Evolutionary conservation across 2,329 filamentous ascomycete genomes (phyloP), one percentile per base, ranked within the genome.

Genomic region (Decorospora gaudefroyi): DNA sequence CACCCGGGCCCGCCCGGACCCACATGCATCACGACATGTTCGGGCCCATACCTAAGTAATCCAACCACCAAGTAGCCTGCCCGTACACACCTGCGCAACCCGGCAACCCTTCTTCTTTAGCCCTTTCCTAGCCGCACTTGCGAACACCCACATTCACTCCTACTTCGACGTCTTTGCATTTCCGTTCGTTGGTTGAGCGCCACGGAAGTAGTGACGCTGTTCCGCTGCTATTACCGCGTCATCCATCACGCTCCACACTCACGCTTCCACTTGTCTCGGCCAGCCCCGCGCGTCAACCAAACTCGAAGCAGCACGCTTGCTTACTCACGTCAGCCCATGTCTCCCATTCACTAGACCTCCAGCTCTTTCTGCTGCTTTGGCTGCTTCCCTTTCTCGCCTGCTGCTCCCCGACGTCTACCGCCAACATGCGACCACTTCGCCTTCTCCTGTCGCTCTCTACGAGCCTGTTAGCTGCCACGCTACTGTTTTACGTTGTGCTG

Each of bases 371-470:
- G 61, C 61, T 63, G 61, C 47, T 50, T 46, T 42, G 37, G 17
- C 18, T 30, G 31, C 22, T 27, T 21, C 21, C 28, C 22, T 29
- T n/a, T 41, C 26, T 25, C 43, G n/a, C 36, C 40, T 45, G 26
- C 45, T 28, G 25, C 43, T 36, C 36, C 10, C 29, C 33, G 28
- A 13, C 46, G 30, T 18, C 34, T 4, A 21, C 45, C 40, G 46
- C 53, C 60, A 65, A 18, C 55, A 70, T 70, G 67, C 67, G 67
- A 50, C 66, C 64, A 39, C 57, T 68, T 21, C 59, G 64, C 30
- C 54, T 68, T 37, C 55, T 69, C 64, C 68, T 77, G 16, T 70
- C 74, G 42, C 64, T 78, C 36, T 58, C 67, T n/a, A 68, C 71
- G 35, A 74, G 68, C 62, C 49, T 76, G 30, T 37, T 73, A 26